These are phyloP conservation scores for Biscogniauxia mediterranea DNA, from an alignment of 2,329 filamentous ascomycete genomes.

Conservation along the genomic window DNA sequence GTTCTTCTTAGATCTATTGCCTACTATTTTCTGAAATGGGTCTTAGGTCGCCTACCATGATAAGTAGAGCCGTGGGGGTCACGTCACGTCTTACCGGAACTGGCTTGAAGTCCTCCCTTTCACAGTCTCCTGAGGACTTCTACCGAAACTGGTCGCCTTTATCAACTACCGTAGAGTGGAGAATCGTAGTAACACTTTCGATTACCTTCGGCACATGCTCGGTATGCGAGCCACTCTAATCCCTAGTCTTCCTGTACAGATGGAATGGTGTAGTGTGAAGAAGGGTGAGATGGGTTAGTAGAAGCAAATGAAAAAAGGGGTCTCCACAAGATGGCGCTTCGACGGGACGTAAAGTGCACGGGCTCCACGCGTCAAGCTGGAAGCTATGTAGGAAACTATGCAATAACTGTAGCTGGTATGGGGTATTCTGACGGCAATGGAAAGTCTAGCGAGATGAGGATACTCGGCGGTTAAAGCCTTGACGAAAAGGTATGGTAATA, in stretches of 20 bases:
- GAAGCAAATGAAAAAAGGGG: not conserved
- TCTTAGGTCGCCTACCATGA: not conserved
- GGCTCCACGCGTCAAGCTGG: not conserved
- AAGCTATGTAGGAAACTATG: not conserved
- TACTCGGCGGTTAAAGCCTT: not conserved
- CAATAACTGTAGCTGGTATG: not conserved
- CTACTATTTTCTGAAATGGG: not conserved
- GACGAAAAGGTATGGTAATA: not conserved
- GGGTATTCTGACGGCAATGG: not conserved
- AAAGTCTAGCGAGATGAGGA: not conserved
- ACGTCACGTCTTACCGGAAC: not conserved
- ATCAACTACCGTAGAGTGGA: not conserved
- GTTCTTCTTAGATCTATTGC: not conserved
- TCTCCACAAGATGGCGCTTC: not conserved
- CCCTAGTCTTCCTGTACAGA: not conserved
- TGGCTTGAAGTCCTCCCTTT: not conserved
- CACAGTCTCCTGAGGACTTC: not conserved
- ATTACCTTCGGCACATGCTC: not conserved
- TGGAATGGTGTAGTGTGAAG: not conserved
- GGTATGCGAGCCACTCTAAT: not conserved
- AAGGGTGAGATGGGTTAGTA: not conserved
- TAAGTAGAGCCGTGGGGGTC: not conserved
- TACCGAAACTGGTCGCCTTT: not conserved
- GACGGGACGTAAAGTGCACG: not conserved
- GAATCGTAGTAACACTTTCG: not conserved